Evolutionary conservation across 2,329 filamentous ascomycete species (phyloP).

Genomic region (Monilinia fructicola): DNA sequence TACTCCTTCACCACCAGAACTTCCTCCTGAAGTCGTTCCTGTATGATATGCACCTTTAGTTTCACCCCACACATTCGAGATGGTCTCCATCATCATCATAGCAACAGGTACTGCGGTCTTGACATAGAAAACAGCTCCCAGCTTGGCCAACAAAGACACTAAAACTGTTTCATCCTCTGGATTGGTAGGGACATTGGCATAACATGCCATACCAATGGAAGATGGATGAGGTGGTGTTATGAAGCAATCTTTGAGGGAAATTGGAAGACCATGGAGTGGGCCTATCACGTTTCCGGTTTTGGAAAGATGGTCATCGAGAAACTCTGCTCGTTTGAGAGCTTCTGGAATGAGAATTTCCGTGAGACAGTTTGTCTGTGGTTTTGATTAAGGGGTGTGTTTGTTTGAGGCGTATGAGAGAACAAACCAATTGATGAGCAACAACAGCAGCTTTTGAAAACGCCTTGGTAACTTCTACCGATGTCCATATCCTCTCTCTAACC

Average conservation of each 20-base stretch:
- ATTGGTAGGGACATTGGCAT: conserved; percentile 39
- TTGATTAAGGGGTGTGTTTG: not conserved
- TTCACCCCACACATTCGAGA: conserved; percentile 22
- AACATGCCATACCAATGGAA: conserved; percentile 42
- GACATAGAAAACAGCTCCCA: conserved; percentile 72
- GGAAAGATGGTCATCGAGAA: conserved; percentile 52
- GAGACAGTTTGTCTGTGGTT: conserved; percentile 56
- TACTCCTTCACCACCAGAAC: conserved; percentile 31
- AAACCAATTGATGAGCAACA: conserved; percentile 49
- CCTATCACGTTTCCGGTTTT: conserved; percentile 43
- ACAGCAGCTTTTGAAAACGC: conserved; percentile 52
- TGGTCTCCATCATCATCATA: conserved; percentile 40
- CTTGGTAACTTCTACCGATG: conserved; percentile 42
- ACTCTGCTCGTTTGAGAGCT: conserved; percentile 51
- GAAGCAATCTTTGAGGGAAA: conserved; percentile 46
- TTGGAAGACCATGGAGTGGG: conserved; percentile 45
- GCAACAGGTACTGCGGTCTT: conserved; percentile 78
- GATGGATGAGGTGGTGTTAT: conserved; percentile 42
- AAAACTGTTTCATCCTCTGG: conserved; percentile 39
- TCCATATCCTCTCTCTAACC: conserved; percentile 30
- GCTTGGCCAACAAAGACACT: conserved; percentile 43
- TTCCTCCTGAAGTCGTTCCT: conserved; percentile 36
- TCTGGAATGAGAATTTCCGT: conserved; percentile 57
- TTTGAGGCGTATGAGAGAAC: not conserved
- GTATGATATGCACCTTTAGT: conserved; percentile 42